Base-by-base conservation (phyloP, 1,139 yeast species). In the Hyphopichia wangnamkhiaoensis region DNA sequence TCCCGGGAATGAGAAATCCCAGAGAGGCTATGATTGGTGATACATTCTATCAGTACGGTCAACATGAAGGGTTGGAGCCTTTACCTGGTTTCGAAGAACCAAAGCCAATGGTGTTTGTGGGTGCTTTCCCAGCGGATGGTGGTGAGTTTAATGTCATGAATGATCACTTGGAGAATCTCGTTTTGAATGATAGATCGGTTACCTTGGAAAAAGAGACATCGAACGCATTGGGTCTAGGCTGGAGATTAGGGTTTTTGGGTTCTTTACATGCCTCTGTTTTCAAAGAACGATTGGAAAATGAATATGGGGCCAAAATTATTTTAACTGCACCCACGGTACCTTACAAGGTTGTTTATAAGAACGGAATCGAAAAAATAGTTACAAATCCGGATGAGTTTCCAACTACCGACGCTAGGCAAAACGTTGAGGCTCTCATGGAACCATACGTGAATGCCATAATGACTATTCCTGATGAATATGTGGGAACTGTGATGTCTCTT, bases 281-380 rank as follows among this genome's bases (percentile, higher is more conserved):
- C 62, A 84, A 87, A 50, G 97, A 93, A 53, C 68, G 98, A 38
- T 69, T 93, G 42, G 95, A 90, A 51, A 87, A 85, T 46, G 98
- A 93, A 58, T 93, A 93, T 54, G 98, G 98, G 3, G 91, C 96
- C 2, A 84, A 88, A 43, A 77, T 93, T 47, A 90, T 93, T 48
- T 82, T 93, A 44, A 93, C 98, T 0, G 91, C 96, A 3, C 98
- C 98, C 1, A 91, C 98, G 0, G 98, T 93, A 9, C 98, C 98
- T 0, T 93, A 89, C 59, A 81, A 84, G 52, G 68, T 93, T 12
- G 69, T 78, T 12, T 82, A 77, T 58, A 70, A 66, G 36, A 81
- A 85, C 51, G 96, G 91, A 0, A 65, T 63, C 0, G 87, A 81
- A 43, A 64, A 71, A 39, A 71, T 83, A 7, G 76, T 93, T 42